phyloP scores from a whole-genome alignment of 2,329 filamentous ascomycete species.

The Venturia asperata region DNA sequence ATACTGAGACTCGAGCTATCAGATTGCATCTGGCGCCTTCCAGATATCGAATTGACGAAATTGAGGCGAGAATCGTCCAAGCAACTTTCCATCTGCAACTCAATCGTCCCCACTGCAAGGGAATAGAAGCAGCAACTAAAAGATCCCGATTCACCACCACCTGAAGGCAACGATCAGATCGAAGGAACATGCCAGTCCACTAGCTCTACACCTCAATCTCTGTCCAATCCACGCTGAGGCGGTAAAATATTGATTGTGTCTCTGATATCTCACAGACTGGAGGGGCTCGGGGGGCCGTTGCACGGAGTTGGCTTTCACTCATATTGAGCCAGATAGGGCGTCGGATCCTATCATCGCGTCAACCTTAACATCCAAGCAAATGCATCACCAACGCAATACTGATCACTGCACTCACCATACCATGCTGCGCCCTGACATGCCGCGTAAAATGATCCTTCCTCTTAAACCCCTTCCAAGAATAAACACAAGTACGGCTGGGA shows the following conservation, averaged over 20 bases:
- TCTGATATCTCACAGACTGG: neutral
- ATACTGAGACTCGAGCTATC: no score
- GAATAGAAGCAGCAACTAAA: no score
- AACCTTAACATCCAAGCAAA: neutral
- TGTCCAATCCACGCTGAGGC: neutral
- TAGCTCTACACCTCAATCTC: neutral
- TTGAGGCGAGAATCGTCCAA: no score
- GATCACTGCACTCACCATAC: neutral
- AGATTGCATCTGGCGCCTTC: no score
- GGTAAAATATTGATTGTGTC: neutral
- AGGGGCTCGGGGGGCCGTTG: neutral
- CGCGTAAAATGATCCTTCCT: slow-evolving; percentile 4
- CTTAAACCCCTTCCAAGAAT: neutral
- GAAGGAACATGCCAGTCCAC: neutral
- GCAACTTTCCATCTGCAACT: no score
- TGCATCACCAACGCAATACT: neutral
- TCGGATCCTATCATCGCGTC: neutral
- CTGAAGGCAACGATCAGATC: no score
- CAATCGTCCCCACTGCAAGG: no score
- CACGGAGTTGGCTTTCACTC: neutral
- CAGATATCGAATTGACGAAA: no score
- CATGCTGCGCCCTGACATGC: slow-evolving; percentile 3
- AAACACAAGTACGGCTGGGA: neutral
- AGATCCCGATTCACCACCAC: no score
- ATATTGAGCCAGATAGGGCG: neutral